Evolutionary conservation across 768 basidiomycete species (phyloP).

Genomic region (Lentinus tigrinus): DNA sequence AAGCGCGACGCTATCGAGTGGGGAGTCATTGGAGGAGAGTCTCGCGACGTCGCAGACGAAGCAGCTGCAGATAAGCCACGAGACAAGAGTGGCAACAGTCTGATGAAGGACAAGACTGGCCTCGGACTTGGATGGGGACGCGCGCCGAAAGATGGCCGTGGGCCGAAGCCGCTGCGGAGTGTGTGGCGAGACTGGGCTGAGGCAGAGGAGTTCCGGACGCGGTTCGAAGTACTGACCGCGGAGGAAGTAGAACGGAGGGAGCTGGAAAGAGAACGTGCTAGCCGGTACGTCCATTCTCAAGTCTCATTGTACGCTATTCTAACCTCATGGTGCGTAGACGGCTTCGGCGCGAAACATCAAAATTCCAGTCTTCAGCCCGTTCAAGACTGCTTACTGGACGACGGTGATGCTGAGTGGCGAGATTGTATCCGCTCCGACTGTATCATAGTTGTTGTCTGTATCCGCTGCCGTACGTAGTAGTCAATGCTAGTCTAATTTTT

Average conservation of each 20-base stretch:
- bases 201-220: slow-evolving; percentile 85
- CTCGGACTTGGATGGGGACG: slow-evolving; percentile 74
- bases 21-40: slow-evolving; percentile 74
- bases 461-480: neutral
- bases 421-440: neutral
- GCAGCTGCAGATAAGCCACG: slow-evolving; percentile 35
- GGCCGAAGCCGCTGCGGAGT: slow-evolving; percentile 78
- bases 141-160: slow-evolving; percentile 75
- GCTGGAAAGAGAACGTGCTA: slow-evolving; percentile 82
- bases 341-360: slow-evolving; percentile 63
- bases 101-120: slow-evolving; percentile 81
- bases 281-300: slow-evolving; percentile 46
- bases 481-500: neutral
- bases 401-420: slow-evolving; percentile 6
- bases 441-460: neutral
- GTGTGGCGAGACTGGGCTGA: slow-evolving; percentile 97
- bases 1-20: slow-evolving; percentile 95
- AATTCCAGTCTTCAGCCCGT: slow-evolving; percentile 47
- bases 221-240: slow-evolving; percentile 79
- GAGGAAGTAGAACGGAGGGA: slow-evolving; percentile 94
- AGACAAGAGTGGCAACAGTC: slow-evolving; percentile 50
- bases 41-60: slow-evolving; percentile 32
- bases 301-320: neutral
- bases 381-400: slow-evolving; percentile 21
- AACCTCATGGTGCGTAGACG: slow-evolving; percentile 38